A percentile compares a stretch with the other conserved stretches of the same genome.
Conservation (phyloP, 129 eudicot genomes). For the Kitagawia praeruptora region DNA sequence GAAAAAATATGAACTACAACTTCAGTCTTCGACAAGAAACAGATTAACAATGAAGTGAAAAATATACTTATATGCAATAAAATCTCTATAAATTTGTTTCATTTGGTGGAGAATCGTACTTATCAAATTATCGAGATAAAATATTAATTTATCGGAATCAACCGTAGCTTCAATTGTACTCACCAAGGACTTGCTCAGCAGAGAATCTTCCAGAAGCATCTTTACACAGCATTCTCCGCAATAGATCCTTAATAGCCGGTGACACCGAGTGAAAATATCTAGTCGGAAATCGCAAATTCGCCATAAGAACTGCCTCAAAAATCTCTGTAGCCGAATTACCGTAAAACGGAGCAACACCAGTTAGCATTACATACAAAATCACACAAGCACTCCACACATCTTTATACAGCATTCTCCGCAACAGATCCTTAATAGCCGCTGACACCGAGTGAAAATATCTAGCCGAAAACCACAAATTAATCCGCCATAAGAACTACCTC, state of each 20-base stretch:
- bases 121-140: not conserved
- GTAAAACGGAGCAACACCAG: constrained; percentile 66
- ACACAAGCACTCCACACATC: constrained; percentile 95
- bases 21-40: not conserved
- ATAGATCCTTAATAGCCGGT: constrained; percentile 59
- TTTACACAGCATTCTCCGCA: constrained; percentile 68
- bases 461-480: constrained; percentile 63
- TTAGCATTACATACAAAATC: constrained; percentile 65
- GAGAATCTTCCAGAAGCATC: constrained; percentile 66
- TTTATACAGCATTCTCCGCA: constrained; percentile 65
- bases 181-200: constrained; percentile 70
- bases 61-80: not conserved
- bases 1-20: not conserved
- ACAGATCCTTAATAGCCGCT: constrained; percentile 59
- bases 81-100: not conserved
- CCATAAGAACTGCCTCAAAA: constrained; percentile 57
- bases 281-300: constrained; percentile 62
- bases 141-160: too few species aligned
- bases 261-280: constrained; percentile 47
- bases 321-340: constrained; percentile 58
- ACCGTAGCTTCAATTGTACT: constrained; percentile 13
- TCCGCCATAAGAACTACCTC: constrained; percentile 54
- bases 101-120: not conserved
- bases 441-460: constrained; percentile 47
- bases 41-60: not conserved